Evolutionary conservation across 192 early-diverging fungal species (phyloP).

Genomic region (Backusella mclennaniae): DNA sequence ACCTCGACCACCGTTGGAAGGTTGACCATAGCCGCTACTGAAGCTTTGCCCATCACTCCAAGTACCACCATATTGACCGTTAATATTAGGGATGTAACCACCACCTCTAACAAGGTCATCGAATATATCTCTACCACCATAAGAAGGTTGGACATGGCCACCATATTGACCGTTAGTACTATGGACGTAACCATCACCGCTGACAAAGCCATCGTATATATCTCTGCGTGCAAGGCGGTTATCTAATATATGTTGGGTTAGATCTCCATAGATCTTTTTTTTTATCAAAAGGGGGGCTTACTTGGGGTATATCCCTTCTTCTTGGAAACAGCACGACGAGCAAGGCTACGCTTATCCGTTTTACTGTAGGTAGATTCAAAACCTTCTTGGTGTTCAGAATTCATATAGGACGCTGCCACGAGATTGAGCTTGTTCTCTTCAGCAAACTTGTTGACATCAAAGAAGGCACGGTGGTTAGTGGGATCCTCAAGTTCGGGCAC

Average conservation of each 20-base stretch:
- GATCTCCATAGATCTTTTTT: too few relatives aligned
- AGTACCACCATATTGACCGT: too few relatives aligned
- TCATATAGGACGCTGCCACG: background rate
- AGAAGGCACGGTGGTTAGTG: background rate
- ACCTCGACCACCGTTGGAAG: background rate
- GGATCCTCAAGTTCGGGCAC: background rate
- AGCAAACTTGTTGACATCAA: background rate
- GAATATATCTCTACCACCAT: background rate
- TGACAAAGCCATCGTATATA: too few relatives aligned
- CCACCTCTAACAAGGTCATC: background rate
- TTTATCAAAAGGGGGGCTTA: background rate
- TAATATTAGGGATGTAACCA: background rate
- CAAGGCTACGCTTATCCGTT: background rate
- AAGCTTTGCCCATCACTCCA: too few relatives aligned
- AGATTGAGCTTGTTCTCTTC: background rate
- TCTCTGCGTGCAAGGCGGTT: background rate
- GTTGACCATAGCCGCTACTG: too few relatives aligned
- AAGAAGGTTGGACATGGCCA: too few relatives aligned
- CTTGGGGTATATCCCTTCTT: background rate
- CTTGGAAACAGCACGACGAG: background rate
- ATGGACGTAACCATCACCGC: background rate
- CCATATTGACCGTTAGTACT: too few relatives aligned
- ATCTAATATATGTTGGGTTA: background rate
- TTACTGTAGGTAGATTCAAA: background rate
- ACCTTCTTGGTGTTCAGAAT: background rate